Evolutionary conservation across 2,329 filamentous ascomycete genomes (phyloP), one percentile per base, ranked within the genome.

Genomic region (Purpureocillium takamizusanense): DNA sequence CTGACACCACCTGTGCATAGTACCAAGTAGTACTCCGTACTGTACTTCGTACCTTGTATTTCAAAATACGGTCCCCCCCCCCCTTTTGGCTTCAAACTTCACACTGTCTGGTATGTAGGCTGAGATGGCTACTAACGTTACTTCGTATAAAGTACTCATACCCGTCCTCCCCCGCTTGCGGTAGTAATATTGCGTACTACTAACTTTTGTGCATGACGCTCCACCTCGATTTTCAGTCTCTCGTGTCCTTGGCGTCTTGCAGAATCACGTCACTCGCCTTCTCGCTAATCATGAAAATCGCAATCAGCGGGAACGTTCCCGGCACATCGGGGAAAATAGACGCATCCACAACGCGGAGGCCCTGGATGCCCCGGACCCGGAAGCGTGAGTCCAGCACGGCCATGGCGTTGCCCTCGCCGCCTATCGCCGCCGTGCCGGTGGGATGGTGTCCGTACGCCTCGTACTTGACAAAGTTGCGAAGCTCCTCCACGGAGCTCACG

Each of bases 281-380:
- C 61, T 81, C 76, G 2, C 65, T 66, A 5, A 74, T 60, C 54
- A 80, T 37, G 18, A 51, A 52, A 6, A 74, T 74, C 8, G 59
- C 55, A 31, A 59, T 72, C 36, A 72, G 70, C 44, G 35, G 35
- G 11, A 36, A 36, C 6, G 35, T 36, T n/a, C 35, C 35, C 9
- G 40, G 40, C 23, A 42, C 25, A 6, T 38, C 15, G 2, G 51
- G 50, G 15, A 74, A 81, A 1, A 72, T 64, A 17, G 66, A 72
- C 1, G 75, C 78, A 57, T 82, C 78, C 0, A 82, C 78, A 3
- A 81, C 77, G 21, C 78, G 61, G 36, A 83, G 51, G 0, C 70
- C 69, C 1, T 63, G 54, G 0, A 76, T 68, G 0, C 74, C 74
- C 8, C 70, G 60, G 1, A 83, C 77, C 11, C 66, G 61, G 51